Percentiles rank a stretch among this genome's conserved stretches.
These are phyloP conservation scores for Zymoseptoria tritici DNA, from an alignment of 2,329 filamentous ascomycete genomes.

Conservation along the genomic window DNA sequence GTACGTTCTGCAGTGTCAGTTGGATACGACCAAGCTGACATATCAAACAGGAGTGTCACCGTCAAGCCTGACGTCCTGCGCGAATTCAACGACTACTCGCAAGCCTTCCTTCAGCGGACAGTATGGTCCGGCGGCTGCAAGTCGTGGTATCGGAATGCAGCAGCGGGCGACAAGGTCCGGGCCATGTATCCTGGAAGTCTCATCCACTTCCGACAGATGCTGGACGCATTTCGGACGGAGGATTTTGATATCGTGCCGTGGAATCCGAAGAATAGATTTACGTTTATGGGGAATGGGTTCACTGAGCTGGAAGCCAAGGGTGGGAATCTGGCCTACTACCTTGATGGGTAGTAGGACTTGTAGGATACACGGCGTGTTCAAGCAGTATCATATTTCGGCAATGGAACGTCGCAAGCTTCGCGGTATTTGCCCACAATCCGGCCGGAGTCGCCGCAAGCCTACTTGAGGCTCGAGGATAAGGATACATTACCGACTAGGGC, in stretches of 20 bases:
- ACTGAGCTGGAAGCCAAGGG: conserved; percentile 6
- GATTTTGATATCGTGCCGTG: conserved; percentile 8
- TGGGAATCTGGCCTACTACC: conserved; percentile 7
- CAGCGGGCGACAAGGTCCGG: conserved; percentile 29
- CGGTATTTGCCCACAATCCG: no score
- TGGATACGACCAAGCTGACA: neutral
- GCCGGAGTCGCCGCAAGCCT: no score
- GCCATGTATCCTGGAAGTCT: conserved; percentile 14
- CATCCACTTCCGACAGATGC: conserved; percentile 7
- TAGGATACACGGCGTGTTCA: conserved; percentile 5
- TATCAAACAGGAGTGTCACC: conserved; percentile 12
- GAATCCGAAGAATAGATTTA: conserved; percentile 8
- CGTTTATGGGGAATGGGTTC: conserved; percentile 8
- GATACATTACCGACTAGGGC: no score
- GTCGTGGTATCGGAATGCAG: conserved; percentile 48
- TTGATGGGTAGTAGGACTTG: conserved; percentile 26
- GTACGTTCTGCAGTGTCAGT: conserved; percentile 25
- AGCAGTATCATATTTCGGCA: no score
- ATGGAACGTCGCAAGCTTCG: no score
- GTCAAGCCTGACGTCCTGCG: conserved; percentile 39
- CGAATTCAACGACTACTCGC: conserved; percentile 43
- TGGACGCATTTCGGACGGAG: conserved; percentile 7
- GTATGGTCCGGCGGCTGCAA: conserved; percentile 45
- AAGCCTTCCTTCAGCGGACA: conserved; percentile 43
- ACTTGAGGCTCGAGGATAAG: no score